A percentile compares a stretch with the other conserved stretches of the same genome.
Conservation (phyloP, 441 rosid species). For the Pelargonium citronellum region DNA sequence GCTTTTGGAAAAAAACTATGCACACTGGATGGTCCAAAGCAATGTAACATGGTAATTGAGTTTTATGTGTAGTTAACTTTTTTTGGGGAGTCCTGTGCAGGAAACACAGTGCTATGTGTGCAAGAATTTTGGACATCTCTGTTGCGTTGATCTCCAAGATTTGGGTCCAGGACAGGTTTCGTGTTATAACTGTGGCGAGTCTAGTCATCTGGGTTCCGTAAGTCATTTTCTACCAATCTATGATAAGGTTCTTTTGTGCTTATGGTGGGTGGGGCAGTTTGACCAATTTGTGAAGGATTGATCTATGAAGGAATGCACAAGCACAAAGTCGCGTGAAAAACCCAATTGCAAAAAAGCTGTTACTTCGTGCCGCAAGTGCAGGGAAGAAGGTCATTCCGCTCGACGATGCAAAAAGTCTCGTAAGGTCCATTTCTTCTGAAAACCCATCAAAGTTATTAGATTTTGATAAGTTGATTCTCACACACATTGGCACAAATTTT, state of each 20-base stretch:
- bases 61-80: not conserved
- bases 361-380: slow-evolving; percentile 20
- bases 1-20: too few relatives aligned
- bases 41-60: not conserved
- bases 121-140: slow-evolving; percentile 35
- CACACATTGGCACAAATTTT: too few relatives aligned
- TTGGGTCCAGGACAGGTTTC: slow-evolving; percentile 14
- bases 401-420: slow-evolving; percentile 9
- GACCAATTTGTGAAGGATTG: slow-evolving; percentile 19
- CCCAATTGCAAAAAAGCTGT: not conserved
- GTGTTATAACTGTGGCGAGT: slow-evolving; percentile 31
- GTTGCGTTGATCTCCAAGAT: slow-evolving; percentile 21
- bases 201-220: slow-evolving; percentile 28
- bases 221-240: slow-evolving; percentile 12
- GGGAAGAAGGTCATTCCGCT: slow-evolving; percentile 28
- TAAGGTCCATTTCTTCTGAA: slow-evolving; percentile 17
- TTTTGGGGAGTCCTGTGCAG: not conserved
- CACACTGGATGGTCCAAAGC: not conserved
- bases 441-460: too few relatives aligned
- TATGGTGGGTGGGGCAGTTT: not conserved
- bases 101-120: slow-evolving; percentile 18
- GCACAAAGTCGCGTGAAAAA: not conserved
- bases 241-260: not conserved
- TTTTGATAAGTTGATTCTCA: too few relatives aligned
- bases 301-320: too few relatives aligned